These are phyloP conservation scores for Phytophthora cactorum DNA, from an alignment of 352 stramenopile genomes.

Conservation along the genomic window DNA sequence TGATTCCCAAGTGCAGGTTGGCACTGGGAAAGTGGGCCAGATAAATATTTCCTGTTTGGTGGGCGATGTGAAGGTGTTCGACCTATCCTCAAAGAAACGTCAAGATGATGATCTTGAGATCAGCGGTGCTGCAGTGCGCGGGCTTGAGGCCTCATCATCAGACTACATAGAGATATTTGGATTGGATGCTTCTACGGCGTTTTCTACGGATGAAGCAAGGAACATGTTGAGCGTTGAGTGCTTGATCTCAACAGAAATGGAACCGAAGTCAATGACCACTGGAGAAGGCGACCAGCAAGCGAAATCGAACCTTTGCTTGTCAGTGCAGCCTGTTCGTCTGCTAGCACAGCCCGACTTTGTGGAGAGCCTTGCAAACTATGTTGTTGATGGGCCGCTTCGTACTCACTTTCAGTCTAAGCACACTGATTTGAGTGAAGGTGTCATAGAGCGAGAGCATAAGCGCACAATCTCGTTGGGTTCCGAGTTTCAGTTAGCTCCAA, in stretches of 20 bases:
- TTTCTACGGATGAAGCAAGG: slow-evolving; percentile 19
- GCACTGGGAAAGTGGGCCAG: slow-evolving; percentile 31
- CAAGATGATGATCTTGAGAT: slow-evolving; percentile 35
- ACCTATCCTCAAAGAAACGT: slow-evolving; percentile 53
- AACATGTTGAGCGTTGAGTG: slow-evolving; percentile 59
- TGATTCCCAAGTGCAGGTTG: slow-evolving; percentile 49
- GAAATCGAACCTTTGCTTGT: slow-evolving; percentile 51
- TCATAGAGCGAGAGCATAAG: slow-evolving; percentile 17
- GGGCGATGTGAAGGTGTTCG: slow-evolving; percentile 76
- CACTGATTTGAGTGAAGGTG: slow-evolving; percentile 12
- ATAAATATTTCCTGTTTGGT: slow-evolving; percentile 56
- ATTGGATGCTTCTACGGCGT: slow-evolving; percentile 37
- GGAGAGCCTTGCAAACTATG: slow-evolving; percentile 62
- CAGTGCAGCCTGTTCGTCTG: slow-evolving; percentile 61
- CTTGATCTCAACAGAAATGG: slow-evolving; percentile 34
- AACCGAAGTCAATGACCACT: slow-evolving; percentile 2
- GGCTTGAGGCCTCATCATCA: slow-evolving; percentile 19
- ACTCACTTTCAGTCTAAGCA: slow-evolving; percentile 45
- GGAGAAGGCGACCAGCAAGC: slow-evolving; percentile 6
- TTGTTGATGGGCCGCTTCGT: slow-evolving; percentile 61
- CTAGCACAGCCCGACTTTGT: slow-evolving; percentile 66
- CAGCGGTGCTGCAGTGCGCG: slow-evolving; percentile 15
- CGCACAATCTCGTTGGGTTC: slow-evolving; percentile 22
- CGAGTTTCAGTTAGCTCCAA: slow-evolving; percentile 29
- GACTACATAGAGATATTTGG: slow-evolving; percentile 68